Percentiles rank a stretch among this genome's conserved stretches.
Conservation (phyloP, 352 stramenopile genomes). For the Phytophthora podocarpi region DNA sequence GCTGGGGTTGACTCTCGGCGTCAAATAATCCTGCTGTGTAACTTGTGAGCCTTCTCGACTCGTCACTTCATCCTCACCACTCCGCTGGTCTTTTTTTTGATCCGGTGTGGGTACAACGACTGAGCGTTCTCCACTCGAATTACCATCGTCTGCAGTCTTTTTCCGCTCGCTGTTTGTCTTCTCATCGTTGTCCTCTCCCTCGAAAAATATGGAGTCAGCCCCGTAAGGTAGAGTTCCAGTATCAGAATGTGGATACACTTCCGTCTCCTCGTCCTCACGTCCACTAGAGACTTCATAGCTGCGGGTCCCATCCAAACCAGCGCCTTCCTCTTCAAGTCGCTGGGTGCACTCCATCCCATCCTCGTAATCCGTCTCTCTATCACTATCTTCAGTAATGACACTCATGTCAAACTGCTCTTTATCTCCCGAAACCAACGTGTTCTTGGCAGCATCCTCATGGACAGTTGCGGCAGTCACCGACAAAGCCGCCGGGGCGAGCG, state of each 20-base stretch:
- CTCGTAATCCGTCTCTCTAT: conserved; percentile 28
- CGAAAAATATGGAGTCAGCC: conserved; percentile 6
- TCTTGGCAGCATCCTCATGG: neutral
- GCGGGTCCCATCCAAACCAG: conserved; percentile 14
- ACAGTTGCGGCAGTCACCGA: neutral
- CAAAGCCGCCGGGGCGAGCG: neutral
- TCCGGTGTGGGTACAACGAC: neutral
- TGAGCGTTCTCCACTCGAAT: neutral
- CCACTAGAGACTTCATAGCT: conserved; percentile 10
- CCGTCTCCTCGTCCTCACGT: conserved; percentile 19
- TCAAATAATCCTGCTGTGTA: conserved; percentile 35
- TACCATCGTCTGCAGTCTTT: neutral
- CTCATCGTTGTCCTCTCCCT: conserved; percentile 12
- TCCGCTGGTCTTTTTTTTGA: conserved; percentile 3
- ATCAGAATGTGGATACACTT: conserved; percentile 27
- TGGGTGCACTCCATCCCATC: conserved; percentile 52
- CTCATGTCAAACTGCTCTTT: conserved; percentile 10
- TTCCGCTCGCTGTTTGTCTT: neutral
- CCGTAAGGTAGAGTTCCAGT: conserved; percentile 31
- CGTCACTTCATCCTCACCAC: conserved; percentile 24
- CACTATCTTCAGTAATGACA: conserved; percentile 18
- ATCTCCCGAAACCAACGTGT: neutral
- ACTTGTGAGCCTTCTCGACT: conserved; percentile 32
- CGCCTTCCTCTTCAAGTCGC: conserved; percentile 44
- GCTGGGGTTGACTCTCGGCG: conserved; percentile 23